Evolutionary conservation across 768 basidiomycete genomes (phyloP).

Genomic region (Nidularia sp.): DNA sequence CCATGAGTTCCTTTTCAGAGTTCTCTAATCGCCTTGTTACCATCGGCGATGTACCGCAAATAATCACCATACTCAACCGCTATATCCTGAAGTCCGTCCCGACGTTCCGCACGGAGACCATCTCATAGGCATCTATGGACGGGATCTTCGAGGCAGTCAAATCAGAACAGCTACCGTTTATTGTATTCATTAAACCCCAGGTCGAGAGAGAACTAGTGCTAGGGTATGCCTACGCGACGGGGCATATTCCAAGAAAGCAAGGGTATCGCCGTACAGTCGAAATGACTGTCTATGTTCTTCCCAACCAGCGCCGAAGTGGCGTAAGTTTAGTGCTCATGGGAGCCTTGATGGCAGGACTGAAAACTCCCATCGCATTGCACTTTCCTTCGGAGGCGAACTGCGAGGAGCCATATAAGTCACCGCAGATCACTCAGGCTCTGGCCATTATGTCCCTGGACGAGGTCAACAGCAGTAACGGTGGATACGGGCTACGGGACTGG

Average conservation of each 20-base stretch:
- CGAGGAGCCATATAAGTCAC: background rate
- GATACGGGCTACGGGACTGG: constrained; percentile 13
- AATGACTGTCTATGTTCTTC: constrained; percentile 14
- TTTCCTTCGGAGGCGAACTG: background rate
- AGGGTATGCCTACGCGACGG: constrained; percentile 12
- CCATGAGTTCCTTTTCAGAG: background rate
- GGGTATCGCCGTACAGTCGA: constrained; percentile 16
- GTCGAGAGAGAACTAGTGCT: constrained; percentile 5
- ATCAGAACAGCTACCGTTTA: background rate
- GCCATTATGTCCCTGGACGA: constrained; percentile 12
- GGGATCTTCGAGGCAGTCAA: background rate
- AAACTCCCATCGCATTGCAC: background rate
- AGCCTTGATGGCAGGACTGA: background rate
- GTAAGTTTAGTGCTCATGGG: constrained; percentile 10
- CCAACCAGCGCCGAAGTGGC: constrained; percentile 6
- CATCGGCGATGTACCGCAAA: constrained; percentile 7
- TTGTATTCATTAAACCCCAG: background rate
- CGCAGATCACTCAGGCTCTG: constrained; percentile 8
- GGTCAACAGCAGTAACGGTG: constrained; percentile 5
- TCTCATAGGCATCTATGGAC: constrained; percentile 3
- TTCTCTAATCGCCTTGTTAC: constrained; percentile 7
- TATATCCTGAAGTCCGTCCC: constrained; percentile 12
- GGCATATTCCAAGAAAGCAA: constrained; percentile 10
- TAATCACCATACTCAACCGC: constrained; percentile 14
- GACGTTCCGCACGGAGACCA: constrained; percentile 12